phyloP scores from a whole-genome alignment of 148 eudicot genomes.

The Vaccinium vitisidaea region DNA sequence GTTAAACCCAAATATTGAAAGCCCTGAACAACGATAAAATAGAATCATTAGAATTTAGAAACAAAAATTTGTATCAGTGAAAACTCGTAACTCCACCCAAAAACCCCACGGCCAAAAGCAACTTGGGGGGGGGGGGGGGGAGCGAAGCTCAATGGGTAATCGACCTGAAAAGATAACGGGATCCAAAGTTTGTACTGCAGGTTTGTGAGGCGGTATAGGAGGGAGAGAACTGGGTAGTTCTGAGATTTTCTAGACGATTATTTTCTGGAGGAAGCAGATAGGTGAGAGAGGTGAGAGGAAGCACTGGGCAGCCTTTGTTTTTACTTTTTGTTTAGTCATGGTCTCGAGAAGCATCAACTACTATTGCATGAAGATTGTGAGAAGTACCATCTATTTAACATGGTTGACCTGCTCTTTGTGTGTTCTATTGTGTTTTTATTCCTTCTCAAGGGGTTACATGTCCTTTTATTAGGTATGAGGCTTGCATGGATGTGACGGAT shows the following conservation, averaged over 20 bases:
- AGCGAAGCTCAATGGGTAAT: no score
- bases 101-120: no score
- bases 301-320: neutral
- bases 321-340: neutral
- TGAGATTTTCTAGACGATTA: neutral
- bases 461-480: slow-evolving; percentile 65
- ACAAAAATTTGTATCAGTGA: no score
- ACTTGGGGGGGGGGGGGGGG: no score
- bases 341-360: neutral
- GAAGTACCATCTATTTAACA: neutral
- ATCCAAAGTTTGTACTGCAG: no score
- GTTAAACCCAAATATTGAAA: neutral
- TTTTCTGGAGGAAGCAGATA: neutral
- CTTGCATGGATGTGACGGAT: slow-evolving; percentile 98
- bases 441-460: slow-evolving; percentile 8
- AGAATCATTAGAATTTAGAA: no score
- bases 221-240: no score
- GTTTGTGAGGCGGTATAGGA: no score
- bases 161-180: no score
- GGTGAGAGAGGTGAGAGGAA: neutral
- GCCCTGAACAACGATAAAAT: neutral
- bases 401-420: neutral
- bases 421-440: neutral
- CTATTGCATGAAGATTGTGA: neutral
- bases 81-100: no score